These are phyloP conservation scores for Coprinopsis marcescibilis DNA, from an alignment of 768 basidiomycete genomes.

Conservation along the genomic window DNA sequence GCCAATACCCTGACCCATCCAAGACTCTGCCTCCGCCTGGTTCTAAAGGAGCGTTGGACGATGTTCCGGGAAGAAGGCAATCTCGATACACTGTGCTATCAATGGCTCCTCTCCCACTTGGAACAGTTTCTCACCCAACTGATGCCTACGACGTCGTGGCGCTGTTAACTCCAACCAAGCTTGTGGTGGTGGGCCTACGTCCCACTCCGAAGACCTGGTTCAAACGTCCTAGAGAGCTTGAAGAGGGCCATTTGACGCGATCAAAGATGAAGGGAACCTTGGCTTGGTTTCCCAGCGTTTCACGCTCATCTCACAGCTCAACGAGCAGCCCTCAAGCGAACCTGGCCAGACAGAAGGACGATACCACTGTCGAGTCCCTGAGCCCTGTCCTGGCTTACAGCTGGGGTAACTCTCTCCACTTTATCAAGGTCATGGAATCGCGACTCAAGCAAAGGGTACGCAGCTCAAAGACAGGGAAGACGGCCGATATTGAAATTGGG, in stretches of 20 bases:
- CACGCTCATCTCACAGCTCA: slow-evolving; percentile 12
- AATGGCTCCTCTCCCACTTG: slow-evolving; percentile 79
- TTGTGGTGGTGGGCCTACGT: slow-evolving; percentile 90
- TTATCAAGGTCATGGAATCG: slow-evolving; percentile 64
- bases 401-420: slow-evolving; percentile 67
- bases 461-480: slow-evolving; percentile 56
- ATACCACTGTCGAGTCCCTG: slow-evolving; percentile 19
- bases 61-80: slow-evolving; percentile 43
- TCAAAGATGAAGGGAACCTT: slow-evolving; percentile 54
- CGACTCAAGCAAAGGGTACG: slow-evolving; percentile 43
- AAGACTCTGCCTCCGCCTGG: slow-evolving; percentile 13
- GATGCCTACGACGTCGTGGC: slow-evolving; percentile 80
- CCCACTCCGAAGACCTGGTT: slow-evolving; percentile 93
- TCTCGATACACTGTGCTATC: slow-evolving; percentile 65
- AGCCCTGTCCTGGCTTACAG: slow-evolving; percentile 75
- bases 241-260: slow-evolving; percentile 37
- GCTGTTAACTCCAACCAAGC: slow-evolving; percentile 81
- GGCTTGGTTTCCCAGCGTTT: slow-evolving; percentile 77
- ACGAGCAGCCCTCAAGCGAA: slow-evolving; percentile 20
- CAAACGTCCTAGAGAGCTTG: slow-evolving; percentile 53
- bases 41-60: too few relatives aligned
- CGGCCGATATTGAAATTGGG: slow-evolving; percentile 54
- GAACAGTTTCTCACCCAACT: slow-evolving; percentile 64
- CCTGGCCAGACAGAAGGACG: slow-evolving; percentile 8
- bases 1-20: slow-evolving; percentile 66